A percentile compares a stretch with the other conserved stretches of the same genome.
Conservation (phyloP, 1,284 basidiomycete species). For the Cutaneotrichosporon arboriforme region DNA sequence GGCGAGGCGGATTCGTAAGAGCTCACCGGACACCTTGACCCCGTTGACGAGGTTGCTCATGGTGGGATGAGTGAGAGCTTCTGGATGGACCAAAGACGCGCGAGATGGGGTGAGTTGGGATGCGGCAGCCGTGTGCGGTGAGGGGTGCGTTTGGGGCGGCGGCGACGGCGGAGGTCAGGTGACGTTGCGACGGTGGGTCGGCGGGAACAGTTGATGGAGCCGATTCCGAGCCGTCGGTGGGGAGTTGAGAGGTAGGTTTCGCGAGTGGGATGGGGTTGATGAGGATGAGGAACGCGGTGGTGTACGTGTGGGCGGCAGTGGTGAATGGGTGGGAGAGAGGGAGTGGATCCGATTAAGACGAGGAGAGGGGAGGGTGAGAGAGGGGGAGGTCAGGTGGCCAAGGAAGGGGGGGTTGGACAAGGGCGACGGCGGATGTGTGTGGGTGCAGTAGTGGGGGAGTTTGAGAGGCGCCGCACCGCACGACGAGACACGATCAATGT, state of each 20-base stretch:
- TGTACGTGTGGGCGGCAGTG: not conserved
- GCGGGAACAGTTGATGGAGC: too few relatives aligned
- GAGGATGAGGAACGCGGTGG: too few relatives aligned
- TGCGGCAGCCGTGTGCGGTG: not conserved
- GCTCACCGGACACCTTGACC: constrained; percentile 82
- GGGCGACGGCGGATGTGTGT: not conserved
- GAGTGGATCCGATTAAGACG: too few relatives aligned
- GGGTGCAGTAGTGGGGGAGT: not conserved
- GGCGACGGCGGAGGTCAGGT: not conserved
- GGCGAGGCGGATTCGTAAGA: constrained; percentile 9
- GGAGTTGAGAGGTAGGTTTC: not conserved
- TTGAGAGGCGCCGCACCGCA: too few relatives aligned
- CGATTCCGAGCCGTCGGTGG: too few relatives aligned
- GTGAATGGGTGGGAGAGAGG: not conserved
- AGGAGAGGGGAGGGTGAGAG: too few relatives aligned
- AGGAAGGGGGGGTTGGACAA: not conserved
- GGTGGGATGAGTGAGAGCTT: not conserved
- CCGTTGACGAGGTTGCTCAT: constrained; percentile 61
- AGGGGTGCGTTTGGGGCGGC: not conserved
- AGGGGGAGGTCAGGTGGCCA: constrained; percentile 1
- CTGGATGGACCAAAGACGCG: not conserved
- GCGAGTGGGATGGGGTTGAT: not conserved
- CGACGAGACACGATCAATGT: too few relatives aligned
- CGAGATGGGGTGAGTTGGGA: not conserved
- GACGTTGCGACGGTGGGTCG: not conserved